Percentiles rank a stretch among this genome's conserved stretches.
Conservation (phyloP, 1,139 yeast genomes). For the Debaryomyces fabryi region DNA sequence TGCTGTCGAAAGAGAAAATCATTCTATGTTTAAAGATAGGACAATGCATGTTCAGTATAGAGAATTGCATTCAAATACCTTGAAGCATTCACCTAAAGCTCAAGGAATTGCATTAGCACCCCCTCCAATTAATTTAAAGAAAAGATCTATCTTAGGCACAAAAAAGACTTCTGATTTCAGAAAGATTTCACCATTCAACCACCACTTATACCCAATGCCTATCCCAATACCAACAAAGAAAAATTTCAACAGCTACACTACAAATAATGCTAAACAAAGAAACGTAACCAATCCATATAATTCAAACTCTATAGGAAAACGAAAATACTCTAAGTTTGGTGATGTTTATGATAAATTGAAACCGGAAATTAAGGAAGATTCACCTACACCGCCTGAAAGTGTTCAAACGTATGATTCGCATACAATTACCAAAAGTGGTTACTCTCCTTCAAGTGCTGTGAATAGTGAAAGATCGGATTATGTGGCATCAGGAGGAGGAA, state of each 20-base stretch:
- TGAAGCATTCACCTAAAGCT: slow-evolving; percentile 13
- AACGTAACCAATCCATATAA: background rate
- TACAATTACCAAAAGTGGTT: slow-evolving; percentile 14
- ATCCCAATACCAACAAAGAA: slow-evolving; percentile 12
- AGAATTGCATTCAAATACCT: slow-evolving; percentile 47
- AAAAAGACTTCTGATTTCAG: slow-evolving; percentile 7
- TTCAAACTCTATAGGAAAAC: background rate
- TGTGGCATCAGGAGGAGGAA: background rate
- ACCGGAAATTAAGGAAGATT: slow-evolving; percentile 11
- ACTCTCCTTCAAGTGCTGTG: slow-evolving; percentile 16
- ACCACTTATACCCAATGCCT: slow-evolving; percentile 14
- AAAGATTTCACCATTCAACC: slow-evolving; percentile 10
- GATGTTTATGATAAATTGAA: slow-evolving; percentile 8
- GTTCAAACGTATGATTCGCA: slow-evolving; percentile 16
- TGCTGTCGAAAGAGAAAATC: slow-evolving; percentile 82
- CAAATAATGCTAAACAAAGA: slow-evolving; percentile 16
- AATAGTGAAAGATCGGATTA: slow-evolving; percentile 17
- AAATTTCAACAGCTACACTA: slow-evolving; percentile 17
- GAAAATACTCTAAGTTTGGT: slow-evolving; percentile 2
- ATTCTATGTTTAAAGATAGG: slow-evolving; percentile 67
- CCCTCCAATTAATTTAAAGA: slow-evolving; percentile 66
- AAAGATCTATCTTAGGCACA: slow-evolving; percentile 26
- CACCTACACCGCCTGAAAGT: slow-evolving; percentile 18
- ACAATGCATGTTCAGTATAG: slow-evolving; percentile 85
- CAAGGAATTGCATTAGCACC: slow-evolving; percentile 61